A percentile compares a stretch with the other conserved stretches of the same genome.
Conservation (phyloP, 805 yeast genomes). For the Pichia deserticola region DNA sequence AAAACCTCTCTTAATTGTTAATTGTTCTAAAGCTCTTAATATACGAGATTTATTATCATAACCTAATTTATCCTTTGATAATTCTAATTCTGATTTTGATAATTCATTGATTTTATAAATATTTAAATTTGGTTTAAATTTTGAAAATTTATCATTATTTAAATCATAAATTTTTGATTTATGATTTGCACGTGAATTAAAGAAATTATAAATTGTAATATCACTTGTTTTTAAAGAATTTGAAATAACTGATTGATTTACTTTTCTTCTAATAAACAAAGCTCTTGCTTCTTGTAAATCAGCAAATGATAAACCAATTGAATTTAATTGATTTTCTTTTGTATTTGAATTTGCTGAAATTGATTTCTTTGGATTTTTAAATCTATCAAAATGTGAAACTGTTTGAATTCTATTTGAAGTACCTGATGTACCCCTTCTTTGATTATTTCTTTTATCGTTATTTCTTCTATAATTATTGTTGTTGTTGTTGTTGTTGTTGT, state of each 20-base stretch:
- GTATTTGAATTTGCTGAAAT: neutral
- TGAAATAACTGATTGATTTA: neutral
- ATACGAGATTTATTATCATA: conserved; percentile 23
- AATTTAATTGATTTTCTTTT: conserved; percentile 1
- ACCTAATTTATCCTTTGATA: conserved; percentile 22
- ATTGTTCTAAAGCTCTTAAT: conserved; percentile 22
- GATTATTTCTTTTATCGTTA: neutral
- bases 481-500: neutral
- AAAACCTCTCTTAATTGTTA: conserved; percentile 19
- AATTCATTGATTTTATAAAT: neutral
- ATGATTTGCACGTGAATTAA: conserved; percentile 6
- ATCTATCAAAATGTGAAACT: conserved; percentile 12
- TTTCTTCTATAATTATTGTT: neutral
- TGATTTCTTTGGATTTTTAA: conserved; percentile 7
- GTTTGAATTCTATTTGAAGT: neutral
- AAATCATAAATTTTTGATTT: neutral
- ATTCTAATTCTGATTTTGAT: conserved; percentile 17
- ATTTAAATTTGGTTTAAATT: neutral
- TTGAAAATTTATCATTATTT: conserved; percentile 3
- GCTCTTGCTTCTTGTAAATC: conserved; percentile 7
- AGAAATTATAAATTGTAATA: conserved; percentile 1
- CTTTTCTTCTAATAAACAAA: conserved; percentile 11
- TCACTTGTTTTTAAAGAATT: neutral
- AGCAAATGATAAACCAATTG: conserved; percentile 10
- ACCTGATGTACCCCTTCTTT: neutral